Conservation (phyloP, 805 yeast species). For the Starmerella tilneyi region DNA sequence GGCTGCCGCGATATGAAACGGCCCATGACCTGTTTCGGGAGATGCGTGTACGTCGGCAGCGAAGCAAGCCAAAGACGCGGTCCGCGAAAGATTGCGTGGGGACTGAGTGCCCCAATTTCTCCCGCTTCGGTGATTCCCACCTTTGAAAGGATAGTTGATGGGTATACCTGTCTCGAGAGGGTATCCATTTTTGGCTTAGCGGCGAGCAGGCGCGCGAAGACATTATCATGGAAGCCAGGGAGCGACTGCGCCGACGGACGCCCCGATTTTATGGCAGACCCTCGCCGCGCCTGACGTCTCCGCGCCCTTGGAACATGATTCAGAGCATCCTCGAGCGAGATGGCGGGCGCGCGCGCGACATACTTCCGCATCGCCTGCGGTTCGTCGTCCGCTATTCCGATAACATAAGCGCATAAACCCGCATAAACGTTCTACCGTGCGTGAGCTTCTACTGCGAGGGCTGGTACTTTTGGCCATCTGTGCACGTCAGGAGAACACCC, state of each 20-base stretch:
- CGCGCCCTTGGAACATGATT: not conserved
- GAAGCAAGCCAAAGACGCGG: conserved; percentile 15
- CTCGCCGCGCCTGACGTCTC: not conserved
- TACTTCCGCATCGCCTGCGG: not conserved
- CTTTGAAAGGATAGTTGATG: conserved; percentile 34
- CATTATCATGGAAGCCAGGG: conserved; percentile 26
- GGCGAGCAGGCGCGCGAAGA: conserved; percentile 35
- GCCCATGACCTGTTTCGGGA: conserved; percentile 8
- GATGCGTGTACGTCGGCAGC: not conserved
- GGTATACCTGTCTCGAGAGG: conserved; percentile 32
- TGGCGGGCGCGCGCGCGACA: conserved; percentile 9
- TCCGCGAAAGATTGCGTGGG: not conserved
- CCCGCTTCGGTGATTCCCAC: conserved; percentile 26
- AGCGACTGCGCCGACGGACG: conserved; percentile 12
- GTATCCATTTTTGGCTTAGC: conserved; percentile 39
- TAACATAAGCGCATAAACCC: conserved; percentile 7
- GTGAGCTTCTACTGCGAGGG: too few species aligned
- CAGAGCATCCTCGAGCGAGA: conserved; percentile 11
- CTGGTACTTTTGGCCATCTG: too few species aligned
- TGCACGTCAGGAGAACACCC: too few species aligned
- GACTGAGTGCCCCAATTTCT: conserved; percentile 16
- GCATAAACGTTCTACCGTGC: too few species aligned
- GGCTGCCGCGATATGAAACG: not conserved
- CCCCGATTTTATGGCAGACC: not conserved
- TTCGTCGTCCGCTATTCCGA: not conserved